Percentiles rank a stretch among this genome's conserved stretches.
phyloP scores from a whole-genome alignment of 2,329 filamentous ascomycete species.

The Dactylonectria macrodidyma region DNA sequence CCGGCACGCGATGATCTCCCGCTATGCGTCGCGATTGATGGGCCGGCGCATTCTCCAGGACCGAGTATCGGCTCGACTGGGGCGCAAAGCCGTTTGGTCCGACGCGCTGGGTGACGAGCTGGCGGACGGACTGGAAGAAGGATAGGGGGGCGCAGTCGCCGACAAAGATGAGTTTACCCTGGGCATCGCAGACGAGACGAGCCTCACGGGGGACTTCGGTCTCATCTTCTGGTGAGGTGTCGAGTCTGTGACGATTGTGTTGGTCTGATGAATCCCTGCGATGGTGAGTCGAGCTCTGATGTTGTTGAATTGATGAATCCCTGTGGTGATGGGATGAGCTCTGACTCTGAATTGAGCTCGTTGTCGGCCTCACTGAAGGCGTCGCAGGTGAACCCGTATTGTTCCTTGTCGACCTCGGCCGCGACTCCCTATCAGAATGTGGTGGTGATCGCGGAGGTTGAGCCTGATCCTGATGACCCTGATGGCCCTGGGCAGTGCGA shows the following conservation, averaged over 20 bases:
- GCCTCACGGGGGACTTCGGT: constrained; percentile 70
- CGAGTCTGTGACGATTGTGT: background rate
- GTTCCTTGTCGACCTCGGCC: constrained; percentile 37
- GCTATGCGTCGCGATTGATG: constrained; percentile 40
- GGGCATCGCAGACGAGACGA: constrained; percentile 65
- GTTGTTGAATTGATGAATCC: no score
- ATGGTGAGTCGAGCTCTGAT: no score
- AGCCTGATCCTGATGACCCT: constrained; percentile 22
- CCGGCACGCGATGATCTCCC: constrained; percentile 44
- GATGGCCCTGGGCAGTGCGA: constrained; percentile 30
- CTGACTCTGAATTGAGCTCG: constrained; percentile 1
- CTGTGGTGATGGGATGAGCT: no score
- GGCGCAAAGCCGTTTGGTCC: constrained; percentile 67
- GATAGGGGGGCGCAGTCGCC: constrained; percentile 71
- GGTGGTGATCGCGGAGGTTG: constrained; percentile 41
- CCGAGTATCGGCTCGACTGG: constrained; percentile 64
- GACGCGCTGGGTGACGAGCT: constrained; percentile 65
- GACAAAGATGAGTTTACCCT: constrained; percentile 69
- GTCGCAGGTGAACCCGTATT: constrained; percentile 33
- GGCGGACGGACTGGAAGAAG: constrained; percentile 68
- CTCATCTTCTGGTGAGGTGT: constrained; percentile 61
- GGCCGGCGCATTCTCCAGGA: constrained; percentile 61
- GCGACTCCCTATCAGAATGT: constrained; percentile 35
- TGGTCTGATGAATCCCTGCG: background rate
- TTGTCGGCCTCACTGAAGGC: constrained; percentile 21